A percentile compares a stretch with the other conserved stretches of the same genome.
phyloP scores from a whole-genome alignment of 179 eudicot species.

The Silene noctiflora region DNA sequence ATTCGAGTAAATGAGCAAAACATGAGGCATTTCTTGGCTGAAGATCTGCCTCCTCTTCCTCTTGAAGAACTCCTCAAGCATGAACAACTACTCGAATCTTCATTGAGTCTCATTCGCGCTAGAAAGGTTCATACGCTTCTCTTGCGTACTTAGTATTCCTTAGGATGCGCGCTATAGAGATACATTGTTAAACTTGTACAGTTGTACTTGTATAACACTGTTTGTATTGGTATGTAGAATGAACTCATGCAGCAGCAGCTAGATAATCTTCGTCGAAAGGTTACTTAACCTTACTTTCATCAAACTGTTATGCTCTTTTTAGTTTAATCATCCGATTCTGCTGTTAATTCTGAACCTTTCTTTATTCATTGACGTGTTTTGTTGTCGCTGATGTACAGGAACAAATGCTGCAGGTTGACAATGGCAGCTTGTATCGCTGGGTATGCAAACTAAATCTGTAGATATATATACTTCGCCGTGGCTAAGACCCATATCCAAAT shows the following conservation, averaged over 20 bases:
- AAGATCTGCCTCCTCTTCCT: conserved; percentile 24
- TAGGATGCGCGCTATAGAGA: too few species aligned
- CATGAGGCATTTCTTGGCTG: conserved; percentile 32
- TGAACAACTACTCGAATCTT: conserved; percentile 34
- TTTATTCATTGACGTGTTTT: neutral
- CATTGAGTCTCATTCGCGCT: conserved; percentile 31
- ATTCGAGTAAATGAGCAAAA: conserved; percentile 27
- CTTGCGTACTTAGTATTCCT: too few species aligned
- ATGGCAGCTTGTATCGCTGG: conserved; percentile 33
- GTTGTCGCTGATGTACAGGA: conserved; percentile 22
- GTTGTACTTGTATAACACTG: neutral
- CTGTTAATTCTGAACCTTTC: neutral
- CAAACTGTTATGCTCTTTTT: neutral
- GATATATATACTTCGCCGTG: too few species aligned
- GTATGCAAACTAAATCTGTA: conserved; percentile 22
- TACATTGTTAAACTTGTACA: too few species aligned
- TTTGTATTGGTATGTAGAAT: conserved; percentile 29
- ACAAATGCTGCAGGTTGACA: conserved; percentile 36
- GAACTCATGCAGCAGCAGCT: conserved; percentile 41
- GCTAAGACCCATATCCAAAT: too few species aligned
- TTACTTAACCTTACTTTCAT: conserved; percentile 25
- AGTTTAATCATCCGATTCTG: neutral
- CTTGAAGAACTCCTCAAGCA: conserved; percentile 31
- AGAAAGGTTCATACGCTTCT: too few species aligned
- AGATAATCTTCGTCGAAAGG: conserved; percentile 40